Conservation (phyloP, 2,329 filamentous ascomycete genomes). For the Colletotrichum spaethianum region DNA sequence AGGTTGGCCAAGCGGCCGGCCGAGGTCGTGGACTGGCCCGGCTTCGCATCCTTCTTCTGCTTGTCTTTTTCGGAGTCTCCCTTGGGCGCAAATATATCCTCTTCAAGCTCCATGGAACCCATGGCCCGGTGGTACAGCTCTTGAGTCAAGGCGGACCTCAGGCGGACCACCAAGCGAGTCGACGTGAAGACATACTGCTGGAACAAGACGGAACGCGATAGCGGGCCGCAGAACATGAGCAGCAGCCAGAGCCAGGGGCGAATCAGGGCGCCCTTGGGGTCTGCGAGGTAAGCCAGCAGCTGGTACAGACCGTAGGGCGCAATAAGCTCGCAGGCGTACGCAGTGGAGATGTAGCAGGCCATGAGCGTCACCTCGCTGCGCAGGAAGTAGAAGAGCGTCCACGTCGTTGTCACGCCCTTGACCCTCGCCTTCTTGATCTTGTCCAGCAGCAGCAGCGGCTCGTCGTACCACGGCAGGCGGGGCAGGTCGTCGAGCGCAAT, state of each 20-base stretch:
- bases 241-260: constrained; percentile 68
- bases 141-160: constrained; percentile 70
- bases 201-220: constrained; percentile 63
- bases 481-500: constrained; percentile 65
- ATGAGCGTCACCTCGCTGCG: constrained; percentile 60
- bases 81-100: constrained; percentile 62
- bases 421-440: constrained; percentile 60
- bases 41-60: constrained; percentile 47
- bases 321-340: constrained; percentile 63
- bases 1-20: constrained; percentile 68
- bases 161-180: constrained; percentile 68
- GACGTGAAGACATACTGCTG: constrained; percentile 72
- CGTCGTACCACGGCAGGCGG: constrained; percentile 68
- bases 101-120: constrained; percentile 69
- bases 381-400: constrained; percentile 62
- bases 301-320: constrained; percentile 69
- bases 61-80: constrained; percentile 43
- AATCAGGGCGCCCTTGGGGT: constrained; percentile 59
- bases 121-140: constrained; percentile 71
- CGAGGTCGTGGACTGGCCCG: constrained; percentile 55
- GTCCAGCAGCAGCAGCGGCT: constrained; percentile 63
- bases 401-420: constrained; percentile 59
- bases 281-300: constrained; percentile 65
- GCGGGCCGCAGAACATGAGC: constrained; percentile 66
- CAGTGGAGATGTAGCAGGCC: constrained; percentile 56